Base-by-base conservation (phyloP, 108 stramenopile species). In the Nannochloropsis gaditana region DNA sequence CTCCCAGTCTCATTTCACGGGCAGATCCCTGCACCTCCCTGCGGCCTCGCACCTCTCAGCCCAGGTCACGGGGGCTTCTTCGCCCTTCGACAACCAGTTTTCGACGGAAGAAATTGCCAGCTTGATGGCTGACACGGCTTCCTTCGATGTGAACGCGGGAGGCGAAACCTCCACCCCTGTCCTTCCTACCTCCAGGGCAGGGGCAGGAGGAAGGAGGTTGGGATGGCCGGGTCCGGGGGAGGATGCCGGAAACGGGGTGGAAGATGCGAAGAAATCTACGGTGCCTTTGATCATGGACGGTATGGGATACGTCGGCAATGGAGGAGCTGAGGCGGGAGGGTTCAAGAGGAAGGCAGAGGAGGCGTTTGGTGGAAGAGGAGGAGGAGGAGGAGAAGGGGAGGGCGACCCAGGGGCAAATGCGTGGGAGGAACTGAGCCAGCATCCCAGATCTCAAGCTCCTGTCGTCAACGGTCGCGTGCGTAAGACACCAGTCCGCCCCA, bases 301-400 rank as follows among this genome's bases (percentile, higher is more conserved):
- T 31, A 31, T 31, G 31, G 31, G 31, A 1, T 31, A 31, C 31
- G 31, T 31, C 15, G 59, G 47, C 10, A 50, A 15, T 11, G 47
- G 47, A 50, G 47, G 47, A 50, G 47, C 10, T 11, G 47, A n/a
- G n/a, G 59, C 19, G 6, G 59, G 59, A 73, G 59, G 59, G 6
- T 15, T 2, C 2, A 73, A 73, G n/a, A 15, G 59, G 19, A 73
- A n/a, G 19, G 59, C 59, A 2, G 59, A 73, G 4, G 59, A 73
- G n/a, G 59, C 59, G 6, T 73, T 73, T n/a, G n/a, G 59, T 73
- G 59, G 19, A n/a, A n/a, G 19, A n/a, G 59, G 19, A 15, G 8
- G 19, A 73, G 59, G 59, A 73, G 59, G 59, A 50, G 47, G 47
- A 73, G 59, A n/a, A 73, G 59, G 59, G 59, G 15, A n/a, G 59